Base-by-base conservation (phyloP, 306 rosid species). In the Neltuma alba region DNA sequence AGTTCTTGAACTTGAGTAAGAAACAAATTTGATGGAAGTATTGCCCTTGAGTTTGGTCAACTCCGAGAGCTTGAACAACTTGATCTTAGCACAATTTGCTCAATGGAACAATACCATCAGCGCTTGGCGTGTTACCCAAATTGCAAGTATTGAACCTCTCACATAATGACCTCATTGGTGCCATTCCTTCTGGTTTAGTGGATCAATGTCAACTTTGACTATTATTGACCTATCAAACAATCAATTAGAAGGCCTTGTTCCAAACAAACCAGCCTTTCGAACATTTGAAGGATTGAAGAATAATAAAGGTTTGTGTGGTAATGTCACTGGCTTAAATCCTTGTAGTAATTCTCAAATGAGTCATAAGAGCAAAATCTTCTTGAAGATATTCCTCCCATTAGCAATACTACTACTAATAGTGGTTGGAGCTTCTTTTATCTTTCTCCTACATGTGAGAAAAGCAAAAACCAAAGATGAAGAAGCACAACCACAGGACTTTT, bases 121-220 rank as follows among this genome's bases (percentile, higher is more conserved):
- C 5, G 15, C 62, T 83, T 54, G 87, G 86, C 10, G 9, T 25
- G 0, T 41, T 83, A 52, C 42, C 28, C 2, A 41, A 15, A 13
- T 60, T 87, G 48, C 82, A 78, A 67, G 13, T 21, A 14, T 41
- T 87, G 72, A 81, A 83, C 47, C 77, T 87, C 28, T 87, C 89
- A 8, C 81, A 87, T 40, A 87, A 84, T 15, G 15, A 45, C 48
- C 76, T 86, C 44, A 68, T 50, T 38, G 80, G 85, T 58, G 57
- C 36, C 0, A 81, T 86, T 34, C 85, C 85, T 2, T 55, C 78
- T 0, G 23, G 42, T 20, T 81, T 14, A 30, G 14, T 15, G 47
- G 45, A 18, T 2, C 58, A 6, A 38, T 38, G 72, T 67, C 33
- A 38, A 0, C 44, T 27, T 67, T 67, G 50, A 3, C 9, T 21